Percentiles rank a stretch among this genome's conserved stretches.
phyloP scores from a whole-genome alignment of 2,329 filamentous ascomycete genomes.

The Camillea tinctor region DNA sequence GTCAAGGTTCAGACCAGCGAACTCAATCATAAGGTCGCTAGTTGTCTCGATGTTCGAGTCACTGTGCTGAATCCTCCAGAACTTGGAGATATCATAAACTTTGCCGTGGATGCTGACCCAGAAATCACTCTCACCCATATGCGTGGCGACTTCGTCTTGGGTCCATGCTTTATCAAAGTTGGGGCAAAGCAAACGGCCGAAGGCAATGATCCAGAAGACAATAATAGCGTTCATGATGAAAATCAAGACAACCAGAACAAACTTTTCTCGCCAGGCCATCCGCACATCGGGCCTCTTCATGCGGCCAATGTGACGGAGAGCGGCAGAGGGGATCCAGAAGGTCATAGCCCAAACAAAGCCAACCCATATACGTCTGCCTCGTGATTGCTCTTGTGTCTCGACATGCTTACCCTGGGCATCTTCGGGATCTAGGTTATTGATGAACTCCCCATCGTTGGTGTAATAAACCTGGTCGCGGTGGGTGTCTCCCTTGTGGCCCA shows the following conservation, averaged over 20 bases:
- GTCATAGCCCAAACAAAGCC: constrained; percentile 80
- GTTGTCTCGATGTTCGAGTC: constrained; percentile 64
- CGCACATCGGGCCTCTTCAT: constrained; percentile 98
- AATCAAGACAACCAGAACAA: constrained; percentile 80
- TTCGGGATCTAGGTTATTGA: constrained; percentile 72
- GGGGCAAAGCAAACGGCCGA: constrained; percentile 83
- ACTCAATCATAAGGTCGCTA: constrained; percentile 66
- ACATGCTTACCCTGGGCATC: constrained; percentile 75
- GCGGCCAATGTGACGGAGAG: constrained; percentile 77
- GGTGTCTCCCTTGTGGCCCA: constrained; percentile 82
- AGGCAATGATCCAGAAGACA: constrained; percentile 88
- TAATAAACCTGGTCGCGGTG: constrained; percentile 74
- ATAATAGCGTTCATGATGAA: constrained; percentile 75
- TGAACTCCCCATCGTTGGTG: constrained; percentile 65
- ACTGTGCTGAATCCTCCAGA: constrained; percentile 83
- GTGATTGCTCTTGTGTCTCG: constrained; percentile 64
- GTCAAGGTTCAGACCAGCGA: constrained; percentile 77
- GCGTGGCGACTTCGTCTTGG: constrained; percentile 63
- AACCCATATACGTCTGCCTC: constrained; percentile 74
- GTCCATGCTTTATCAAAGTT: constrained; percentile 91
- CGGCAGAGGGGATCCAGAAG: constrained; percentile 89
- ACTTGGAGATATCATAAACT: constrained; percentile 90
- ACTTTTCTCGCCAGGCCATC: constrained; percentile 95
- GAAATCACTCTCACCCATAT: constrained; percentile 73
- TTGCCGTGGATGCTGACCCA: constrained; percentile 84